A percentile compares a stretch with the other conserved stretches of the same genome.
phyloP scores from a whole-genome alignment of 2,329 filamentous ascomycete species.

The Allantophomopsis lycopodina region DNA sequence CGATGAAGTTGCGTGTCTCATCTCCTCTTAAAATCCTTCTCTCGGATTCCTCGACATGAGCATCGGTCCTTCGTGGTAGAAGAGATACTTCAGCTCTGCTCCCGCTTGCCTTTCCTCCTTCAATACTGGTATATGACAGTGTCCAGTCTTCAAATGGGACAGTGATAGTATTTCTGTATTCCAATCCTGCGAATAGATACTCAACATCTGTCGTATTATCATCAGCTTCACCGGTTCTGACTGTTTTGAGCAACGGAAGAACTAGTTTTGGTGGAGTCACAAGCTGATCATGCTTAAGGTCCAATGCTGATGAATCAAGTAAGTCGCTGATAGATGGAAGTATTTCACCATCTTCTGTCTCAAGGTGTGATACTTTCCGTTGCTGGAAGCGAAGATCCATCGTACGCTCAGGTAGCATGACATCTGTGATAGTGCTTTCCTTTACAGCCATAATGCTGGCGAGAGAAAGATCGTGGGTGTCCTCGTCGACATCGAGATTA shows the following conservation, averaged over 20 bases:
- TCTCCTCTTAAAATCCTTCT: neutral
- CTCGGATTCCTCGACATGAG: slow-evolving; percentile 2
- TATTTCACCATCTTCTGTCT: neutral
- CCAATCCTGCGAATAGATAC: slow-evolving; percentile 17
- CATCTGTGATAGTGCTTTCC: slow-evolving; percentile 9
- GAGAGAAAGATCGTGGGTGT: slow-evolving; percentile 5
- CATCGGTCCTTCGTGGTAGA: neutral
- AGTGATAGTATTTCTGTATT: slow-evolving; percentile 10
- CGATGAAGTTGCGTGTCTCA: neutral
- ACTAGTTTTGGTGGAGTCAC: slow-evolving; percentile 3
- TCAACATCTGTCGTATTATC: slow-evolving; percentile 9
- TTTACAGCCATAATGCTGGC: slow-evolving; percentile 10
- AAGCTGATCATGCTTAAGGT: neutral
- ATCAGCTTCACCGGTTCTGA: too few species aligned
- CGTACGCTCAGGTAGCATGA: slow-evolving; percentile 16
- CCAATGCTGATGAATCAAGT: slow-evolving; percentile 2
- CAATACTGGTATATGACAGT: slow-evolving; percentile 13
- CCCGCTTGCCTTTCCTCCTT: slow-evolving; percentile 17
- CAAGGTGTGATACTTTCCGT: slow-evolving; percentile 8
- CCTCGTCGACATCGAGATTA: slow-evolving; percentile 7
- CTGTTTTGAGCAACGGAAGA: slow-evolving; percentile 1
- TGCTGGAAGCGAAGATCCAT: slow-evolving; percentile 18
- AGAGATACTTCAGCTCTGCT: slow-evolving; percentile 12
- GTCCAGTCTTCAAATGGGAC: slow-evolving; percentile 11
- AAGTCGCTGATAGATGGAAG: neutral